Base-by-base conservation (phyloP, 345 rosid genomes). In the sweet orange (Citrus sinensis) region DNA sequence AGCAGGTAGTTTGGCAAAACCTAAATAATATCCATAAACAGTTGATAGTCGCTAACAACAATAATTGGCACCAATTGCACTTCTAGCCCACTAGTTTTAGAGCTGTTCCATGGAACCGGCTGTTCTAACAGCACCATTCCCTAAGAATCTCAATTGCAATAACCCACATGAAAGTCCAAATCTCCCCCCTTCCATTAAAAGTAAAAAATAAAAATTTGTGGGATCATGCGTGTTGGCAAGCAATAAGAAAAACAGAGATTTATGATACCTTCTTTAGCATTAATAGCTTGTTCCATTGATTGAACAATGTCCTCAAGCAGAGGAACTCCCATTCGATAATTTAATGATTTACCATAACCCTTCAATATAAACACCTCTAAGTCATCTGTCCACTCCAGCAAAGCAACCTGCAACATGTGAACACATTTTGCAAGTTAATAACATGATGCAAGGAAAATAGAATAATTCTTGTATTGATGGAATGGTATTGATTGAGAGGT, bases 311-410 rank as follows among this genome's bases (percentile, higher is more conserved):
- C 98, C 85, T 87, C 80, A 55, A 96, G 93, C 86, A 96, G 78
- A 13, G 98, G 98, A 70, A 96, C 81, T 67, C 99, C 99, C 98
- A 96, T 94, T 65, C 84, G 83, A 74, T 94, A 96, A 81, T 92
- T 96, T 78, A 96, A 73, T 58, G 98, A 89, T 32, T 92, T 85
- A 58, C 98, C 94, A 74, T 94, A 94, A 66, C 94, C 99, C 88
- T 94, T 96, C 79, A 94, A 81, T 49, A 96, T 71, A 79, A 91
- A 94, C 75, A 84, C 76, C 87, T 92, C 98, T 83, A 92, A 76
- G 85, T 94, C 99, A 86, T 96, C 95, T 68, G 93, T 80, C 99
- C 99, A 96, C 88, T 92, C 99, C 87, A 96, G 87, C 89, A 94
- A 89, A 82, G 91, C 89, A 81, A 92, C 88, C 99, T 96, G 63